Evolutionary conservation across 306 rosid genomes (phyloP).

Genomic region (Corylus heterophylla): DNA sequence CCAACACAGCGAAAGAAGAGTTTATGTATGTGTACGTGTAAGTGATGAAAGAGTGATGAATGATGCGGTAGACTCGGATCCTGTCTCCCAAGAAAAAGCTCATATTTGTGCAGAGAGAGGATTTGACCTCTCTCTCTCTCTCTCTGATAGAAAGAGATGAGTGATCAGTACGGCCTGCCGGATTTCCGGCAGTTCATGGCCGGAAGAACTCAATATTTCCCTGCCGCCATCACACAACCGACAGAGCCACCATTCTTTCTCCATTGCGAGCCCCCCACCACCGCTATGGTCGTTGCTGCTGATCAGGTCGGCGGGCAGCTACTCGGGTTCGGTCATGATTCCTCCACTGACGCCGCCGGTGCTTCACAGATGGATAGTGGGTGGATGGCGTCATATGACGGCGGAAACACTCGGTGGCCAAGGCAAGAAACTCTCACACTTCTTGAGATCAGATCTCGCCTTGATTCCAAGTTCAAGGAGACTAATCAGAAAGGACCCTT

Average conservation of each 20-base stretch:
- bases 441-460: conserved; percentile 86
- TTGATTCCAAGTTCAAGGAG: conserved; percentile 77
- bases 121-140: background rate
- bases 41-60: conserved; percentile 44
- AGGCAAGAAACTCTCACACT: conserved; percentile 82
- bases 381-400: conserved; percentile 46
- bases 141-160: conserved; percentile 4
- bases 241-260: conserved; percentile 30
- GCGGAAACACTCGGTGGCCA: conserved; percentile 68
- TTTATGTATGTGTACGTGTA: background rate
- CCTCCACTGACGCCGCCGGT: background rate
- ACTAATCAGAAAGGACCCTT: conserved; percentile 77
- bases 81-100: conserved; percentile 53
- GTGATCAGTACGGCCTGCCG: conserved; percentile 44
- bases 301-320: conserved; percentile 18
- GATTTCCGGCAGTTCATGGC: conserved; percentile 62
- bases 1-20: background rate
- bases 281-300: conserved; percentile 21
- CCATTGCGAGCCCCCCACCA: conserved; percentile 31
- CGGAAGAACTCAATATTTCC: conserved; percentile 32
- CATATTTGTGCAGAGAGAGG: conserved; percentile 20
- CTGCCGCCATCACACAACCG: conserved; percentile 19
- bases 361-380: conserved; percentile 31
- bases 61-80: conserved; percentile 91
- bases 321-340: conserved; percentile 10